Conservation (phyloP, 768 basidiomycete genomes). For the Hericium coralloides region DNA sequence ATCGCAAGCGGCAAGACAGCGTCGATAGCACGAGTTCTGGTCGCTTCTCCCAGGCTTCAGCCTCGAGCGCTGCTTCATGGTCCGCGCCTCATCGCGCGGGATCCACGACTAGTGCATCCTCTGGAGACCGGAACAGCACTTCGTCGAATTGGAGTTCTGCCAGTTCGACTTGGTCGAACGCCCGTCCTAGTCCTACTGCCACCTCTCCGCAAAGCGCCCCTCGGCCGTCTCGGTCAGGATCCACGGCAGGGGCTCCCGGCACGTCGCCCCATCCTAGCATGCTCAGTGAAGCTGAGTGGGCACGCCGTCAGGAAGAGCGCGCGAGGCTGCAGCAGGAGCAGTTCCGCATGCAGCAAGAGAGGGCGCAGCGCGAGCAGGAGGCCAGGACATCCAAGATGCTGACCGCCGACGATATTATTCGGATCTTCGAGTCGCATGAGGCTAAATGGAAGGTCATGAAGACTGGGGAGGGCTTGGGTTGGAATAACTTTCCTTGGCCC, state of each 20-base stretch:
- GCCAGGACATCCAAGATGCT: constrained; percentile 31
- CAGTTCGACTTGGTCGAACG: constrained; percentile 11
- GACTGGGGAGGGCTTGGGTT: constrained; percentile 34
- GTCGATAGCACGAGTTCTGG: constrained; percentile 7
- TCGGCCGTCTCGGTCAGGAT: constrained; percentile 3
- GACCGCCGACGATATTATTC: constrained; percentile 47
- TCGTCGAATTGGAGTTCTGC: constrained; percentile 11
- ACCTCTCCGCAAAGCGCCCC: constrained; percentile 9
- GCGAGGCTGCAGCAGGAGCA: constrained; percentile 57
- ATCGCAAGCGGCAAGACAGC: constrained; percentile 22
- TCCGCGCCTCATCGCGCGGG: constrained; percentile 21
- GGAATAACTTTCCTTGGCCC: constrained; percentile 73
- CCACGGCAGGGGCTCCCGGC: constrained; percentile 9
- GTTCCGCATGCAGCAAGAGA: constrained; percentile 62
- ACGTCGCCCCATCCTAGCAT: constrained; percentile 14
- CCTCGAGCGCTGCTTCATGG: neutral
- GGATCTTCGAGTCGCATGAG: constrained; percentile 54
- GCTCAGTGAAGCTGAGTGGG: constrained; percentile 44
- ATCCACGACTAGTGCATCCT: constrained; percentile 7
- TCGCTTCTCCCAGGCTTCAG: neutral
- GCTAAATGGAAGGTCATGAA: constrained; percentile 44
- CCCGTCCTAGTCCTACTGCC: constrained; percentile 9
- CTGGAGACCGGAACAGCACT: constrained; percentile 13
- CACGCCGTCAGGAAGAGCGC: constrained; percentile 54
- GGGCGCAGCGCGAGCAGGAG: constrained; percentile 37